Evolutionary conservation across 495 filamentous ascomycete species (phyloP).

Genomic region (Aspergillus ellipticus): DNA sequence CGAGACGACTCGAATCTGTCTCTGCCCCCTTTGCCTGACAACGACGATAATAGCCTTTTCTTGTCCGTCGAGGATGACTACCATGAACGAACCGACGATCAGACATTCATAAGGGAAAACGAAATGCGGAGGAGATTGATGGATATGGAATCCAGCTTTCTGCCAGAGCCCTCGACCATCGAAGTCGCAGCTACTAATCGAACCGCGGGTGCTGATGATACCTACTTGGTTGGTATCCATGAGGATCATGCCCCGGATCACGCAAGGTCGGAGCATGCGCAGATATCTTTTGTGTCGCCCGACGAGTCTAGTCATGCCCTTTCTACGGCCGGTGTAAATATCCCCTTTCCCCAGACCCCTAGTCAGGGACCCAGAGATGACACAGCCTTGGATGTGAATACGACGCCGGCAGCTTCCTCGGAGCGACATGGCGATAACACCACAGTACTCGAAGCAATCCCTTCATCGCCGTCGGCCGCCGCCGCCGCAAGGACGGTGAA

Average conservation of each 20-base stretch:
- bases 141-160: conserved; percentile 86
- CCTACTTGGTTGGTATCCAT: conserved; percentile 38
- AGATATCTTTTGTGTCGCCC: conserved; percentile 28
- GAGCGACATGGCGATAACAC: conserved; percentile 43
- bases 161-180: conserved; percentile 51
- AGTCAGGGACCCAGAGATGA: conserved; percentile 23
- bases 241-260: conserved; percentile 20
- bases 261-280: conserved; percentile 21
- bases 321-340: conserved; percentile 19
- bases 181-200: conserved; percentile 29
- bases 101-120: conserved; percentile 56
- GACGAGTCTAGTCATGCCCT: conserved; percentile 23
- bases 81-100: conserved; percentile 37
- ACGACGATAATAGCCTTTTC: conserved; percentile 37
- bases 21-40: conserved; percentile 37
- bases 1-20: conserved; percentile 23
- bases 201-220: conserved; percentile 36
- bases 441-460: conserved; percentile 56
- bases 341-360: conserved; percentile 47
- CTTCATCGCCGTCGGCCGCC: conserved; percentile 65
- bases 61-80: conserved; percentile 39
- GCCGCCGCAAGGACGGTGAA: conserved; percentile 53
- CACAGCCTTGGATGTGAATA: conserved; percentile 19
- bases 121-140: conserved; percentile 69
- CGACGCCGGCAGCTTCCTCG: conserved; percentile 19